Evolutionary conservation across 2,329 filamentous ascomycete species (phyloP), one percentile per base, ranked within the genome.

Genomic region (Trichoderma guizhouense): DNA sequence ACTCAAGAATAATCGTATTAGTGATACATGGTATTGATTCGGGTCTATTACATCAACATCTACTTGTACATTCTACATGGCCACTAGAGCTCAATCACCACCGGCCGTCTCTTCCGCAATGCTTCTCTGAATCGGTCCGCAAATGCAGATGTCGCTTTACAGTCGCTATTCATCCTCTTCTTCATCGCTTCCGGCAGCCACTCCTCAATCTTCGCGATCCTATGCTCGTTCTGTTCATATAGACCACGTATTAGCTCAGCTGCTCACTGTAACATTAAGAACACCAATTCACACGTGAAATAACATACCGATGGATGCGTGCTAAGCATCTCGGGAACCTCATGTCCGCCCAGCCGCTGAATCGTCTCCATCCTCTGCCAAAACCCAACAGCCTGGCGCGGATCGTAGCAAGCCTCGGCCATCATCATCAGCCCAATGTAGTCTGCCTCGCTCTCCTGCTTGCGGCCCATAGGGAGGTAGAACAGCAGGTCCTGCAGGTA

Each of bases 381-480:
- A 72, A 95, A 88, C 0, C 83, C 84, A 57, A 91, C 83, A 0
- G 92, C 92, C 73, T 89, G 88, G 14, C 85, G 81, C 1, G 93
- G 93, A 73, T 93, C 86, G 78, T 92, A 95, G 82, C 93, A 95
- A 30, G 90, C 91, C 81, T 93, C 89, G 0, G 92, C 89, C 91
- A 95, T 95, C 86, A 95, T 92, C 86, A 95, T 89, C 39, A 95
- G 81, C 0, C 93, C 93, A 62, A 95, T 93, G 76, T 92, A 93
- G 77, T 95, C 93, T 0, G 93, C 93, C 82, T 95, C 92, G 63
- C 86, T 89, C 84, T 92, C 93, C 82, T 94, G 92, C 77, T 86
- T 87, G 63, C 93, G 84, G 61, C 88, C 89, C 79, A 92, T 92
- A 1, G 92, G 93, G 73, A 88, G 83, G 63, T 85, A 85, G 78